phyloP scores from a whole-genome alignment of 164 flowering plant genomes.

The Annona squamosa region DNA sequence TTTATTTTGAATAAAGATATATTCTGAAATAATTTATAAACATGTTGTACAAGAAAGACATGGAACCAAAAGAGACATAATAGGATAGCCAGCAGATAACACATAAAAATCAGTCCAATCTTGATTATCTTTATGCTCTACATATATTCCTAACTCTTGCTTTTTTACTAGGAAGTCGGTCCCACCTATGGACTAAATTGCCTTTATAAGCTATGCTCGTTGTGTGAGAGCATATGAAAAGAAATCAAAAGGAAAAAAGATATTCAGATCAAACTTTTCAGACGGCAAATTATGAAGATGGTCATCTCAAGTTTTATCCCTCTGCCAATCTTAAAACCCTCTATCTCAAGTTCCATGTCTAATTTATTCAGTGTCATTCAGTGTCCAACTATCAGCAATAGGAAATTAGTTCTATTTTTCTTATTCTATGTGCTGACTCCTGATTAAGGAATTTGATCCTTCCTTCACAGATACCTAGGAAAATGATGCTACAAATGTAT shows the following conservation, averaged over 20 bases:
- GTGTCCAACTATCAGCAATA: too few species aligned
- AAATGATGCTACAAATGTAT: too few species aligned
- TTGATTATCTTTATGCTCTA: too few species aligned
- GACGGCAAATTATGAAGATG: constrained; percentile 8
- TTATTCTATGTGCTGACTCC: too few species aligned
- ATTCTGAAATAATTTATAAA: not conserved
- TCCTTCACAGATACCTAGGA: too few species aligned
- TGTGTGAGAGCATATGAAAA: too few species aligned
- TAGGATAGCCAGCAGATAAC: not conserved
- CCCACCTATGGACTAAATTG: constrained; percentile 2
- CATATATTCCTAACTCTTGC: constrained; percentile 5
- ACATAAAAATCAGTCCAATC: not conserved
- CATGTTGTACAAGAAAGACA: constrained; percentile 3
- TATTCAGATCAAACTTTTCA: constrained; percentile 3
- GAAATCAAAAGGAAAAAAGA: constrained; percentile 1
- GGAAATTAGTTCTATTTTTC: too few species aligned
- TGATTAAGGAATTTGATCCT: too few species aligned
- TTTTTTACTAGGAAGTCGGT: not conserved
- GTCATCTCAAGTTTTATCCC: not conserved
- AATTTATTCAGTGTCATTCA: too few species aligned
- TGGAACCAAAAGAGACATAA: not conserved
- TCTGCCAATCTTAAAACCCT: not conserved
- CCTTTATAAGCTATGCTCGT: not conserved
- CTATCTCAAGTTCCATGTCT: constrained; percentile 3
- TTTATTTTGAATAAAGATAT: not conserved